A percentile compares a stretch with the other conserved stretches of the same genome.
Evolutionary conservation across 2,329 filamentous ascomycete genomes (phyloP).

Genomic region (Exophiala sideris): DNA sequence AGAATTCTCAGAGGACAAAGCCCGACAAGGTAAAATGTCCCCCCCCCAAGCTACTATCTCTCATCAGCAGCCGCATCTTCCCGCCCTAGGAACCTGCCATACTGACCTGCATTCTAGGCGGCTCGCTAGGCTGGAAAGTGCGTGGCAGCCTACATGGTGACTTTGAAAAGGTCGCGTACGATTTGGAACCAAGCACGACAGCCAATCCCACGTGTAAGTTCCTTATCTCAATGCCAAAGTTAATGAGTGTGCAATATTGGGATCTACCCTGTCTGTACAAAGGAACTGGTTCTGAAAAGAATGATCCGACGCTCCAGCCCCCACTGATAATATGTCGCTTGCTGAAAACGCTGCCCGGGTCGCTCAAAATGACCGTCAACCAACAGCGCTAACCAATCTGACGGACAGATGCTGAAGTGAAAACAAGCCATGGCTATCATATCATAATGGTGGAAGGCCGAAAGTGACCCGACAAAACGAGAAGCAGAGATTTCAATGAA

Average conservation of each 20-base stretch:
- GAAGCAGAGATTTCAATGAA: conserved; percentile 15
- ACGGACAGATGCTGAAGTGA: conserved; percentile 53
- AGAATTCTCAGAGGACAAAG: conserved; percentile 65
- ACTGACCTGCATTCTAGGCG: conserved; percentile 42
- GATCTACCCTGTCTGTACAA: conserved; percentile 16
- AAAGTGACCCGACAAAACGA: conserved; percentile 42
- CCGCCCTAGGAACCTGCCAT: conserved; percentile 6
- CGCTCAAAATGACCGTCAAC: conserved; percentile 11
- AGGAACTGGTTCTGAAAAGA: conserved; percentile 8
- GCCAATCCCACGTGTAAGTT: conserved; percentile 50
- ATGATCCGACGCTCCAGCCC: conserved; percentile 6
- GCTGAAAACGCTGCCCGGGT: not conserved
- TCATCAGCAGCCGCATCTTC: conserved; percentile 3
- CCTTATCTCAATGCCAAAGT: conserved; percentile 6
- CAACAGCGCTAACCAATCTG: conserved; percentile 7
- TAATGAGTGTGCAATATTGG: not conserved
- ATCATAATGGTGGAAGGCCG: conserved; percentile 66
- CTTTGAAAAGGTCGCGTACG: conserved; percentile 62
- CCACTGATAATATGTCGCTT: not conserved
- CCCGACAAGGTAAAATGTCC: conserved; percentile 47
- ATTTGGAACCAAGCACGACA: conserved; percentile 59
- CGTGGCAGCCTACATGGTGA: conserved; percentile 54
- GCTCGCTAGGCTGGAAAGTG: conserved; percentile 62
- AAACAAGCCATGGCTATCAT: conserved; percentile 65
- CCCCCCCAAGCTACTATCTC: not conserved